phyloP scores from a whole-genome alignment of 352 stramenopile species.

The Phytophthora capsici region DNA sequence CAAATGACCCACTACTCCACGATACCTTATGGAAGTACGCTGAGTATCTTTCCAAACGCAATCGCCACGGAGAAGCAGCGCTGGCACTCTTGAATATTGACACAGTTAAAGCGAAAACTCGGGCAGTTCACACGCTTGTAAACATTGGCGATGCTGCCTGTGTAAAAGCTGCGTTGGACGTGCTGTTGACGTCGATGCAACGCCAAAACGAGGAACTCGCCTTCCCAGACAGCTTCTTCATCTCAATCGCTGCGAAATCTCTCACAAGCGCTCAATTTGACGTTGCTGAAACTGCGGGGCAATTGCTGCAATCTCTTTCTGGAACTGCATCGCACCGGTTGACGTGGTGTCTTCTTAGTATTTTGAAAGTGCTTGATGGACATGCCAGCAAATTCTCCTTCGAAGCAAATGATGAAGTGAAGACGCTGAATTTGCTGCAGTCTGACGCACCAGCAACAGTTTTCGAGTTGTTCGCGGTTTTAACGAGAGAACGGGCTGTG shows the following conservation, averaged over 20 bases:
- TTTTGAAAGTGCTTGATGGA: constrained; percentile 27
- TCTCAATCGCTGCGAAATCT: constrained; percentile 41
- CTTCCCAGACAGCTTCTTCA: constrained; percentile 49
- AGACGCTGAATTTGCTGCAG: constrained; percentile 6
- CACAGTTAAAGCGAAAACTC: constrained; percentile 22
- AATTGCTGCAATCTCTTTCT: constrained; percentile 27
- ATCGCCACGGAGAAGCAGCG: constrained; percentile 40
- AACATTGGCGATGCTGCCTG: constrained; percentile 39
- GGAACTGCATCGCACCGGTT: constrained; percentile 16
- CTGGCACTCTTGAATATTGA: constrained; percentile 35
- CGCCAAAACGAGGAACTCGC: constrained; percentile 11
- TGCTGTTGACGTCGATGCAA: constrained; percentile 21
- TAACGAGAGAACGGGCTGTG: constrained; percentile 3
- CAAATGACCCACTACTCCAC: constrained; percentile 45
- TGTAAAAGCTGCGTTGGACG: constrained; percentile 41
- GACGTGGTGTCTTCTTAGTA: constrained; percentile 31
- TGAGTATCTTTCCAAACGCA: constrained; percentile 43
- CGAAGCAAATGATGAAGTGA: not conserved
- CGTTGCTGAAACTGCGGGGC: constrained; percentile 43
- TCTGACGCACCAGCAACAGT: constrained; percentile 10
- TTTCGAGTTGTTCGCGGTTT: constrained; percentile 33
- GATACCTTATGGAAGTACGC: constrained; percentile 49
- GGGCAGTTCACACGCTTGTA: constrained; percentile 39
- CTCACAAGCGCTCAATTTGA: constrained; percentile 26
- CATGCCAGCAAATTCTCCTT: not conserved